phyloP scores from a whole-genome alignment of 805 yeast genomes.

The Cyberlindnera japonica region DNA sequence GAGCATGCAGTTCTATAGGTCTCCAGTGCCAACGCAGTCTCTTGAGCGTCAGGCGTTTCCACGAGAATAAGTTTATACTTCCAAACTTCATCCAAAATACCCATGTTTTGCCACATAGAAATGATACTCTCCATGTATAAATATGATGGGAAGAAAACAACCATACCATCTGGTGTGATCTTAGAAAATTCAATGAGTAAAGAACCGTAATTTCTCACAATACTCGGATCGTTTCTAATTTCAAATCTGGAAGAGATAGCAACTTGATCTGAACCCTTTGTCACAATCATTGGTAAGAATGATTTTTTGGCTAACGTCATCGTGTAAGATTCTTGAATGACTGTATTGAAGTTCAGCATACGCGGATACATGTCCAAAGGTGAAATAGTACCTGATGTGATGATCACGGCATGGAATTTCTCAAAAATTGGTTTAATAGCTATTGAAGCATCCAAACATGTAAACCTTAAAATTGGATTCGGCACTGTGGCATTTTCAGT shows the following conservation, averaged over 20 bases:
- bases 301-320: constrained; percentile 93
- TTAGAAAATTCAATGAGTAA: constrained; percentile 88
- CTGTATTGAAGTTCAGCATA: constrained; percentile 92
- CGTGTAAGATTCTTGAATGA: constrained; percentile 89
- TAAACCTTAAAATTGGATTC: constrained; percentile 87
- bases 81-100: constrained; percentile 97
- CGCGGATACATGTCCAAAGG: constrained; percentile 98
- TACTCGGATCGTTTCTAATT: constrained; percentile 96
- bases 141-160: constrained; percentile 95
- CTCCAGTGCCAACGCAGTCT: constrained; percentile 91
- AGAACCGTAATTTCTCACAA: constrained; percentile 94
- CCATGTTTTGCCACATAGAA: constrained; percentile 99
- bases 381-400: constrained; percentile 96
- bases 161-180: constrained; percentile 96
- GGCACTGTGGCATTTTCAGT: constrained; percentile 93
- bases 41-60: constrained; percentile 99
- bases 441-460: constrained; percentile 95
- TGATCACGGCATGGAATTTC: constrained; percentile 84
- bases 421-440: constrained; percentile 98
- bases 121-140: constrained; percentile 97
- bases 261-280: constrained; percentile 97
- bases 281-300: constrained; percentile 90
- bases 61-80: constrained; percentile 91
- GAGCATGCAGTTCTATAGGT: constrained; percentile 95
- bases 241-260: constrained; percentile 95